Base-by-base conservation (phyloP, 768 basidiomycete genomes). In the Lactarius indigo region DNA sequence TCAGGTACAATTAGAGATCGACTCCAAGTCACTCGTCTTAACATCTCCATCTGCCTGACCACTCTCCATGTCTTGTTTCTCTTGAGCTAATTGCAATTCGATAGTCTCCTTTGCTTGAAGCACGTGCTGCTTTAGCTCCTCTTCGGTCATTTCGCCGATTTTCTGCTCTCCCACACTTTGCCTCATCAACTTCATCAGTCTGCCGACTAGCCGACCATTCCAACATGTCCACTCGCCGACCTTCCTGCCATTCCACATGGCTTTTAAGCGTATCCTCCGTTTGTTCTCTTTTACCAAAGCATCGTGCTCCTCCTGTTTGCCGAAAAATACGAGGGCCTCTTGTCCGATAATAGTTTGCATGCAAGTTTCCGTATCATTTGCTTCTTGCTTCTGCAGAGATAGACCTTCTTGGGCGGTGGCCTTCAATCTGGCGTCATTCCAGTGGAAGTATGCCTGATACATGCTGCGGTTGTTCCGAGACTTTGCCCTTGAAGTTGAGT, bases 401-500 rank as follows among this genome's bases (percentile, higher is more conserved):
- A 20, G 61, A 18, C 33, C 23, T 3, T 56, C 28, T 47, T 57
- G 26, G 26, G 52, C 30, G 33, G 30, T 30, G 1, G 35, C 37
- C 30, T 17, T 39, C 35, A 28, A 13, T 35, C 37, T 65, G 18
- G 61, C 54, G 10, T 54, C 30, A 33, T 52, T 54, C 64, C 66
- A 89, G 9, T 76, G 70, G 5, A 86, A 76, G 63, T 90, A 91
- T 58, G 83, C 80, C 12, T 76, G 73, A 70, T 87, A 89, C 87
- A 90, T 87, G 47, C 70, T 76, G 20, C 89, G 80, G 20, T 79
- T 79, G 35, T 73, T 72, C 65, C 78, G 80, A 59, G 79, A 80
- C 69, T 84, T 85, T 71, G 74, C 63, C 61, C 73, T 64, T 18
- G 70, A 64, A 60, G 69, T 20, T 41, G 33, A 56, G 55, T 65